Evolutionary conservation across 169 alveolate species (phyloP), one percentile per base, ranked within the genome.

Genomic region (Miamiensis avidus): DNA sequence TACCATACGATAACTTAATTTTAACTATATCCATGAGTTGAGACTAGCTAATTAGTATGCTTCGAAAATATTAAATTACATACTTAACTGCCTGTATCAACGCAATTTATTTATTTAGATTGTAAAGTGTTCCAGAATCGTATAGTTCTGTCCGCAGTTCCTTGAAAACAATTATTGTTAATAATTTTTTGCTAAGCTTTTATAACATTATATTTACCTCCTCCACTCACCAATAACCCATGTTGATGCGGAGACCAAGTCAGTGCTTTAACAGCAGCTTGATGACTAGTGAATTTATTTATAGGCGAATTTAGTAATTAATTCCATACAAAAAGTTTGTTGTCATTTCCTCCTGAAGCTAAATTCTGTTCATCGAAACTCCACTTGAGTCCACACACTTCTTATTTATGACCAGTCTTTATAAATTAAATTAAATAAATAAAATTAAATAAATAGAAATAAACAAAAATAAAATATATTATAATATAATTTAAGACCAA

Each of bases 181-280:
- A 29, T 20, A 16, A 31, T 15, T 76, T 29, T 34, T 31, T 31
- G 81, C 49, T 76, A 27, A 31, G 28, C 31, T 33, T 33, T 31
- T 26, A 32, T 28, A 27, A 76, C 28, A 29, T 31, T 29, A 31
- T 29, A 76, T 26, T 33, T 77, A 79, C 97, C 99, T 29, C 99
- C 99, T 25, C 99, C 99, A 30, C 98, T 91, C 20, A 98, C 99
- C 74, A 98, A 87, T 34, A 98, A 93, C 34, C 98, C 98, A 86
- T 95, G 93, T 91, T 97, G 97, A 90, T 98, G 99, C 0, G 99
- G 99, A 78, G 97, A 93, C 99, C 99, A 98, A 0, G 99, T 98
- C 25, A 98, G 89, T 28, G 99, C 99, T 90, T 96, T 98, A 1
- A 98, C 99, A 29, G 99, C 98, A 34, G 99, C 99, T 69, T 90